Evolutionary conservation across 805 yeast species (phyloP).

Genomic region (Ogataea populi-albae): DNA sequence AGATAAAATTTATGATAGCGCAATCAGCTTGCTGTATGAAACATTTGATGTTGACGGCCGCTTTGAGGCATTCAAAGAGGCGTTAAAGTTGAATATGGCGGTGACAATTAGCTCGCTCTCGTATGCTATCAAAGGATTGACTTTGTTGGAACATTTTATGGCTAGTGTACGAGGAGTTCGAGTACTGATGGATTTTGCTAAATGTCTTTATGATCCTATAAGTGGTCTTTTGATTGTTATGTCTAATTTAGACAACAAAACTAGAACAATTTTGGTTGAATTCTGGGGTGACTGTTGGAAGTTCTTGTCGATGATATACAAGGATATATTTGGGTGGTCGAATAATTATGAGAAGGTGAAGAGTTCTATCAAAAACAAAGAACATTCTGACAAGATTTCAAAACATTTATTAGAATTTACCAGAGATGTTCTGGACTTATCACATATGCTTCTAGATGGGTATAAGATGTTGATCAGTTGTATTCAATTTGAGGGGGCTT

Average conservation of each 20-base stretch:
- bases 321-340: slow-evolving; percentile 76
- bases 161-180: slow-evolving; percentile 53
- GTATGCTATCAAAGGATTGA: slow-evolving; percentile 26
- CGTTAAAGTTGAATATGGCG: slow-evolving; percentile 44
- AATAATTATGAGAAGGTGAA: slow-evolving; percentile 28
- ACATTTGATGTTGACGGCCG: slow-evolving; percentile 79
- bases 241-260: slow-evolving; percentile 7
- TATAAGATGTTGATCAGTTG: slow-evolving; percentile 45
- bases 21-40: slow-evolving; percentile 69
- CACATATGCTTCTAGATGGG: slow-evolving; percentile 65
- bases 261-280: slow-evolving; percentile 28
- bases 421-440: slow-evolving; percentile 78
- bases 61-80: slow-evolving; percentile 63
- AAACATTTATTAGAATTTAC: slow-evolving; percentile 58
- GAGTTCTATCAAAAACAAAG: slow-evolving; percentile 14
- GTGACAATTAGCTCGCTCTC: slow-evolving; percentile 43
- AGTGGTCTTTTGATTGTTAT: slow-evolving; percentile 46
- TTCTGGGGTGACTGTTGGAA: slow-evolving; percentile 77
- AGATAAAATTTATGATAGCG: slow-evolving; percentile 57
- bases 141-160: slow-evolving; percentile 17
- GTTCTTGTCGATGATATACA: slow-evolving; percentile 65
- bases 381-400: slow-evolving; percentile 24
- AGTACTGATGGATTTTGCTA: slow-evolving; percentile 69
- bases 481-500: slow-evolving; percentile 25
- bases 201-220: slow-evolving; percentile 62